Conservation (phyloP, 2,329 filamentous ascomycete species). For the Cladosporium sp. region DNA sequence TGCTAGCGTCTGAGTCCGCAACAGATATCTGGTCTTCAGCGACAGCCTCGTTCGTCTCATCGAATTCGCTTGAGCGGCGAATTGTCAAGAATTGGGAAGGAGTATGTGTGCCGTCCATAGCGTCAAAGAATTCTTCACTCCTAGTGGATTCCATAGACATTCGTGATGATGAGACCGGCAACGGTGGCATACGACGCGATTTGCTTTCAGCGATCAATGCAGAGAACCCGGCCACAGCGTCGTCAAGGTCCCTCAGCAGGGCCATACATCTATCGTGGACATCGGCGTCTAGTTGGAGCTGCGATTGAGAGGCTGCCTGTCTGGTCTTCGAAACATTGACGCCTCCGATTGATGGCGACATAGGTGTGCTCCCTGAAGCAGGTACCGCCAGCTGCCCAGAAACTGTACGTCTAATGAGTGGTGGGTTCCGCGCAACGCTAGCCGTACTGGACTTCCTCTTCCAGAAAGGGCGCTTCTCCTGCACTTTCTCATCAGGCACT, state of each 20-base stretch:
- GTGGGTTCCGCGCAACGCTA: constrained; percentile 42
- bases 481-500: constrained; percentile 20
- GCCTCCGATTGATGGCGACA: constrained; percentile 32
- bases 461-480: constrained; percentile 78
- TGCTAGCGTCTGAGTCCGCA: constrained; percentile 61
- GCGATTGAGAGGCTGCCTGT: constrained; percentile 4
- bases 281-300: constrained; percentile 31
- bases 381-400: constrained; percentile 52
- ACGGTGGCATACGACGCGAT: constrained; percentile 60
- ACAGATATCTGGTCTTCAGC: constrained; percentile 50
- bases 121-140: constrained; percentile 91
- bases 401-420: constrained; percentile 45
- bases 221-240: constrained; percentile 78
- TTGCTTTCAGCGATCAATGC: constrained; percentile 74
- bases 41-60: constrained; percentile 56
- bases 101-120: constrained; percentile 58
- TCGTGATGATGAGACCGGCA: constrained; percentile 41
- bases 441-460: constrained; percentile 70
- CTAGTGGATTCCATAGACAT: constrained; percentile 78
- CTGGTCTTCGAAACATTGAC: constrained; percentile 34
- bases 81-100: constrained; percentile 71
- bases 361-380: constrained; percentile 30
- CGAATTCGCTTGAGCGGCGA: constrained; percentile 66
- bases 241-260: constrained; percentile 78
- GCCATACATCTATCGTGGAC: constrained; percentile 80